These are phyloP conservation scores for Penicillium steckii DNA, from an alignment of 495 filamentous ascomycete species.

Conservation along the genomic window DNA sequence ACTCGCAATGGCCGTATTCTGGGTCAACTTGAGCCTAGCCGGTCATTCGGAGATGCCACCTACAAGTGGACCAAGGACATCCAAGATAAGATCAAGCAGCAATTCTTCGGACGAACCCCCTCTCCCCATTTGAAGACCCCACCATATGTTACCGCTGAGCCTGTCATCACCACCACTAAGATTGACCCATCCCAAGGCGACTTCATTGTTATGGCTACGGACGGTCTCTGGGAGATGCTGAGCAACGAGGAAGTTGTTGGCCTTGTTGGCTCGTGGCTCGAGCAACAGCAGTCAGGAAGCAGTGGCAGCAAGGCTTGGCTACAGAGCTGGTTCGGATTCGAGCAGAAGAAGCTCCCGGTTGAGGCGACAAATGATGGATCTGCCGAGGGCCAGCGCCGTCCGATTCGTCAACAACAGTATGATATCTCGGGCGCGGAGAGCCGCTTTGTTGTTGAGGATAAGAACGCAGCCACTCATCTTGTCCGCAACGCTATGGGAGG, in stretches of 20 bases:
- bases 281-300: constrained; percentile 59
- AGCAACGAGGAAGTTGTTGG: constrained; percentile 98
- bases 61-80: constrained; percentile 94
- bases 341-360: constrained; percentile 51
- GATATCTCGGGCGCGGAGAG: constrained; percentile 65
- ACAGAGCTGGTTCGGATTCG: constrained; percentile 49
- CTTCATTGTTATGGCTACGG: constrained; percentile 94
- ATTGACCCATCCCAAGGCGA: constrained; percentile 88
- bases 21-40: constrained; percentile 84
- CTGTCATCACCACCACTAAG: constrained; percentile 91
- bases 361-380: constrained; percentile 51
- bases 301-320: constrained; percentile 44
- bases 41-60: constrained; percentile 92
- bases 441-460: constrained; percentile 91
- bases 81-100: constrained; percentile 72
- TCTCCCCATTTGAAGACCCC: constrained; percentile 78
- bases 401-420: constrained; percentile 84
- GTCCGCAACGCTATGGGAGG: constrained; percentile 95
- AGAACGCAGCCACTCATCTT: constrained; percentile 94
- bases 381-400: constrained; percentile 56
- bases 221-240: constrained; percentile 99
- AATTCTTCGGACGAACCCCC: constrained; percentile 81
- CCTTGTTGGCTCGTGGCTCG: constrained; percentile 94
- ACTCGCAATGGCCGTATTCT: constrained; percentile 85
- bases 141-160: constrained; percentile 97